Conservation (phyloP, 495 filamentous ascomycete species). For the Annulohypoxylon maeteangense region DNA sequence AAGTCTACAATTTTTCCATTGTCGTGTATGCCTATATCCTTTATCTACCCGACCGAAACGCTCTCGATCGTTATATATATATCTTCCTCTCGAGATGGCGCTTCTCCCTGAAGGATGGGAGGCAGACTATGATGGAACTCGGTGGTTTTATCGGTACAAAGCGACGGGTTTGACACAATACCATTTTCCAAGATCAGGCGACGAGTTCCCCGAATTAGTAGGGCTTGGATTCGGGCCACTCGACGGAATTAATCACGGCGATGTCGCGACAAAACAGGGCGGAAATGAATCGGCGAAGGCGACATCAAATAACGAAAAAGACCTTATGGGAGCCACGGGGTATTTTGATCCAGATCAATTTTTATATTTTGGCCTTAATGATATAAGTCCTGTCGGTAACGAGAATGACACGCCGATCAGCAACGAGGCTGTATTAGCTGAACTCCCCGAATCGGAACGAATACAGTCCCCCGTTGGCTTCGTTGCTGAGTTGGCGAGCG, state of each 20-base stretch:
- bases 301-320: conserved; percentile 19
- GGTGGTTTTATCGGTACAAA: conserved; percentile 61
- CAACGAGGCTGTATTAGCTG: conserved; percentile 21
- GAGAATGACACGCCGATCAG: conserved; percentile 3
- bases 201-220: conserved; percentile 60
- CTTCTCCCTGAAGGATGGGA: conserved; percentile 60
- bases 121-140: conserved; percentile 59
- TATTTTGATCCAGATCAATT: conserved; percentile 57
- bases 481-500: conserved; percentile 56
- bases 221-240: conserved; percentile 49
- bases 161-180: conserved; percentile 59
- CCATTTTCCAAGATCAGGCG: conserved; percentile 60
- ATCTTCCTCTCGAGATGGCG: conserved; percentile 41
- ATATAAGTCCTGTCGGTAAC: conserved; percentile 48
- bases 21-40: not conserved
- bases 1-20: not conserved
- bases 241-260: conserved; percentile 8
- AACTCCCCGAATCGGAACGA: conserved; percentile 43
- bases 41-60: not conserved
- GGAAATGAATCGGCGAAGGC: conserved; percentile 4
- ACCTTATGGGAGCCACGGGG: conserved; percentile 46
- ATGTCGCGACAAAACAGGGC: conserved; percentile 38
- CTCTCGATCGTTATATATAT: not conserved
- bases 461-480: conserved; percentile 50
- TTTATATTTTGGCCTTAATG: conserved; percentile 55